Base-by-base conservation (phyloP, 2,329 filamentous ascomycete genomes). In the Neoarthrinium moseri region DNA sequence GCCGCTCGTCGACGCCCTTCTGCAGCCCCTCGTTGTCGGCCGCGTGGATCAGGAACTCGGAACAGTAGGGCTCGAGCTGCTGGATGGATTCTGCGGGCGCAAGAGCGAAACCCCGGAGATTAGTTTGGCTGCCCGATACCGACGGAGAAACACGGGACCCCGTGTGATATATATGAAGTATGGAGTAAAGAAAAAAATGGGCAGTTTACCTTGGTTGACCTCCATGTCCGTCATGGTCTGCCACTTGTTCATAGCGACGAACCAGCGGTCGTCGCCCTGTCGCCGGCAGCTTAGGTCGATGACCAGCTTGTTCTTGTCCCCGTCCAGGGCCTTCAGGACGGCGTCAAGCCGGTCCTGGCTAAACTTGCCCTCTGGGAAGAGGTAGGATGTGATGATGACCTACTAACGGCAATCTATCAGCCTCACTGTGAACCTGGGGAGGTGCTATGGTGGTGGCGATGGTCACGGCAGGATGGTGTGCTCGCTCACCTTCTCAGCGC, bases 171-270 rank as follows among this genome's bases (percentile, higher is more conserved):
- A n/a, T n/a, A 29, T 7, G 26, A 29, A 8, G 26, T 29, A 7
- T 8, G 26, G n/a, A 29, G 26, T 29, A n/a, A 7, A 36, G 22
- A 22, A 37, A 21, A 29, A n/a, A 37, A 42, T n/a, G 42, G 24
- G 32, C 44, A 17, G 55, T 67, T 51, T 70, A 91, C 92, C 88
- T 76, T 88, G 75, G 52, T 86, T 92, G 53, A 99, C 83, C 64
- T 96, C 90, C 84, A 96, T 95, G 60, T 96, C 89, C 2, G 94
- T 97, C 46, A 97, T 86, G 2, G 90, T 96, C 75, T 97, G 94
- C 94, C 94, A 99, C 67, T 95, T 95, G 68, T 99, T 89, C 86
- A 95, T 99, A 45, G 94, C 92, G n/a, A 99, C 94, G 59, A 88
- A 91, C 94, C 94, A 99, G 30, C 74, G 85, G 46, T 85, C 75